A percentile compares a stretch with the other conserved stretches of the same genome.
Evolutionary conservation across 768 basidiomycete genomes (phyloP).

Genomic region (Thelephora ganbajun): DNA sequence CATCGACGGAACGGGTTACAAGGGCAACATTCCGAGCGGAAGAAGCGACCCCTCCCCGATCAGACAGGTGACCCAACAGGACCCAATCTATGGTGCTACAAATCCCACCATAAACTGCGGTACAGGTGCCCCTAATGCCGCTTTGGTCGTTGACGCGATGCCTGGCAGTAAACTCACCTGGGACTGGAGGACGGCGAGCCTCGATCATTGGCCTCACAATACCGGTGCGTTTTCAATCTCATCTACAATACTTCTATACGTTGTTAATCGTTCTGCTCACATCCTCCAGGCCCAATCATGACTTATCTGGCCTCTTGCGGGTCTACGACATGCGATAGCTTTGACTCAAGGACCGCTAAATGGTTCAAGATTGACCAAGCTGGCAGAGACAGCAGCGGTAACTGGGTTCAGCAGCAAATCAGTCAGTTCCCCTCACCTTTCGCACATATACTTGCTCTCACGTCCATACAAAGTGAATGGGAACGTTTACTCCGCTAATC

Average conservation of each 20-base stretch:
- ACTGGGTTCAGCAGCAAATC: conserved; percentile 18
- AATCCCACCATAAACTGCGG: conserved; percentile 49
- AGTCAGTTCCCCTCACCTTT: conserved; percentile 9
- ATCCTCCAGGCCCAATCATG: conserved; percentile 36
- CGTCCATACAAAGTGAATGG: conserved; percentile 13
- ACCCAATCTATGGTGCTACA: conserved; percentile 36
- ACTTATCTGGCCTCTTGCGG: conserved; percentile 62
- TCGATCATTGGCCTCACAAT: conserved; percentile 33
- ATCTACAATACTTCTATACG: not conserved
- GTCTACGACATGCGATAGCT: conserved; percentile 41
- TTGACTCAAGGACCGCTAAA: conserved; percentile 41
- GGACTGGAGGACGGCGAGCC: conserved; percentile 24
- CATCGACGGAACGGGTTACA: conserved; percentile 30
- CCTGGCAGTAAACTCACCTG: conserved; percentile 41
- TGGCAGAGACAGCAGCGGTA: conserved; percentile 12
- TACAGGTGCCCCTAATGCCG: conserved; percentile 29
- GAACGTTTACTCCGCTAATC: conserved; percentile 13
- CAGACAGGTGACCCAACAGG: conserved; percentile 25
- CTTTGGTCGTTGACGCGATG: conserved; percentile 36
- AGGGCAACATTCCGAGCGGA: conserved; percentile 23
- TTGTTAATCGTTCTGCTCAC: not conserved
- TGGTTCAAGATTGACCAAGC: conserved; percentile 52
- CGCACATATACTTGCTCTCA: not conserved
- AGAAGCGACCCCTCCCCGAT: conserved; percentile 12
- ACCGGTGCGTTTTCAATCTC: conserved; percentile 18